These are phyloP conservation scores for Ogataea angusta DNA, from an alignment of 805 yeast genomes.

Conservation along the genomic window DNA sequence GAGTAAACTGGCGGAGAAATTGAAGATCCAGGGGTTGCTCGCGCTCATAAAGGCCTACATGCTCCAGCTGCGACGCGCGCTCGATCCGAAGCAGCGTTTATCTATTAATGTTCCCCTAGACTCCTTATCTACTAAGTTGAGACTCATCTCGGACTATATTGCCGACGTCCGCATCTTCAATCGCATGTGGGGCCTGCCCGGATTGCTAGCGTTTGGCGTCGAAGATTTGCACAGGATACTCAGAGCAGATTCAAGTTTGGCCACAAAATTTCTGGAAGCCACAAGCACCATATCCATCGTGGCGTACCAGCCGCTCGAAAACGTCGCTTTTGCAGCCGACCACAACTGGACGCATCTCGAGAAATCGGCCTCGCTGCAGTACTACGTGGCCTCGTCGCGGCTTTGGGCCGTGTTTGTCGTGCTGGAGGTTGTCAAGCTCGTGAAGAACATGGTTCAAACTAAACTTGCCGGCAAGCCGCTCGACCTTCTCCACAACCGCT, in stretches of 20 bases:
- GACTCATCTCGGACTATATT: slow-evolving; percentile 29
- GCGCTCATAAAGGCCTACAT: neutral
- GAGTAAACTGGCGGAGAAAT: slow-evolving; percentile 6
- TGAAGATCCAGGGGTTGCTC: neutral
- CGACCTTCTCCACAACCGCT: slow-evolving; percentile 9
- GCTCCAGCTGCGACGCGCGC: neutral
- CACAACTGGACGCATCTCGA: slow-evolving; percentile 29
- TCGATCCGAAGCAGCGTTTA: neutral
- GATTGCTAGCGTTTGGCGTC: slow-evolving; percentile 24
- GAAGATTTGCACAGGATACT: slow-evolving; percentile 14
- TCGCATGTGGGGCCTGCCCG: slow-evolving; percentile 36
- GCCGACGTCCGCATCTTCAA: slow-evolving; percentile 36
- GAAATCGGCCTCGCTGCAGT: slow-evolving; percentile 23
- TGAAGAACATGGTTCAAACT: slow-evolving; percentile 6
- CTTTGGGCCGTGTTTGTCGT: slow-evolving; percentile 36
- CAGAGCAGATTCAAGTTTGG: slow-evolving; percentile 9
- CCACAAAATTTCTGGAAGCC: slow-evolving; percentile 25
- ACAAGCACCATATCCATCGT: slow-evolving; percentile 27
- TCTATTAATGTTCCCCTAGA: neutral
- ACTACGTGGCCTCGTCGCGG: slow-evolving; percentile 31
- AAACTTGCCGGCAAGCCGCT: slow-evolving; percentile 7
- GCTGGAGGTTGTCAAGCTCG: slow-evolving; percentile 29
- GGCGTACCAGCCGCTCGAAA: slow-evolving; percentile 35
- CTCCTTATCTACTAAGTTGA: slow-evolving; percentile 19
- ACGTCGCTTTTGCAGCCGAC: slow-evolving; percentile 33